Conservation (phyloP, 352 stramenopile genomes). For the Globisporangium camurandrum region DNA sequence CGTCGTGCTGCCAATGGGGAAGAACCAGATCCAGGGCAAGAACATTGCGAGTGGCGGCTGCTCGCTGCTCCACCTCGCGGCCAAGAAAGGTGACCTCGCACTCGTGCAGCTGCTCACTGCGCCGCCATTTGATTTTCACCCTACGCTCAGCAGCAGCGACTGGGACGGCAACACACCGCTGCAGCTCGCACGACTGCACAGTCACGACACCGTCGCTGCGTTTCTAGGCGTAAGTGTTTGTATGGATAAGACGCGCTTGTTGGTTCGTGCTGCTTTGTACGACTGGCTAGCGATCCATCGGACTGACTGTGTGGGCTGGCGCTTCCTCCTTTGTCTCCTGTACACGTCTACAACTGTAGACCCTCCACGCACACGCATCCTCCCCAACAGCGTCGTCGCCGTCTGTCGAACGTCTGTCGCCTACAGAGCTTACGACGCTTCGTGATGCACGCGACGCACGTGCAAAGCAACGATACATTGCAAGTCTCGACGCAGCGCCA, state of each 20-base stretch:
- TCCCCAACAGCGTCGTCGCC: neutral
- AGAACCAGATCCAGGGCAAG: slow-evolving; percentile 49
- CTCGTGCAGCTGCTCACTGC: slow-evolving; percentile 40
- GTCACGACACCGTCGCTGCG: slow-evolving; percentile 21
- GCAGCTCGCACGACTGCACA: slow-evolving; percentile 42
- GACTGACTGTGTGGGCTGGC: neutral
- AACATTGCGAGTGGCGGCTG: slow-evolving; percentile 67
- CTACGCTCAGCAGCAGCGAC: slow-evolving; percentile 18
- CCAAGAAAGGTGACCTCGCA: slow-evolving; percentile 42
- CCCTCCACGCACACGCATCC: no score
- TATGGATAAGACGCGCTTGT: slow-evolving; percentile 8
- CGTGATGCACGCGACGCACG: slow-evolving; percentile 28
- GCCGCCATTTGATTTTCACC: slow-evolving; percentile 21
- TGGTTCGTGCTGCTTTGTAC: neutral
- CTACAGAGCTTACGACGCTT: slow-evolving; percentile 12
- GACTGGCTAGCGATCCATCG: neutral
- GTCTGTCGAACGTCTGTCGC: neutral
- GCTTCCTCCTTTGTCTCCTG: neutral
- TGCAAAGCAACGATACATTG: slow-evolving; percentile 40
- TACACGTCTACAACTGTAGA: no score
- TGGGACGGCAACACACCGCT: slow-evolving; percentile 56
- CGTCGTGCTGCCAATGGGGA: slow-evolving; percentile 57
- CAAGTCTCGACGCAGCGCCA: slow-evolving; percentile 36
- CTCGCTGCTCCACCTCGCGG: slow-evolving; percentile 64
- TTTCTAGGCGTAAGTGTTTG: slow-evolving; percentile 24